These are phyloP conservation scores for Hortiboletus campestris DNA, from an alignment of 768 basidiomycete genomes.

Conservation along the genomic window DNA sequence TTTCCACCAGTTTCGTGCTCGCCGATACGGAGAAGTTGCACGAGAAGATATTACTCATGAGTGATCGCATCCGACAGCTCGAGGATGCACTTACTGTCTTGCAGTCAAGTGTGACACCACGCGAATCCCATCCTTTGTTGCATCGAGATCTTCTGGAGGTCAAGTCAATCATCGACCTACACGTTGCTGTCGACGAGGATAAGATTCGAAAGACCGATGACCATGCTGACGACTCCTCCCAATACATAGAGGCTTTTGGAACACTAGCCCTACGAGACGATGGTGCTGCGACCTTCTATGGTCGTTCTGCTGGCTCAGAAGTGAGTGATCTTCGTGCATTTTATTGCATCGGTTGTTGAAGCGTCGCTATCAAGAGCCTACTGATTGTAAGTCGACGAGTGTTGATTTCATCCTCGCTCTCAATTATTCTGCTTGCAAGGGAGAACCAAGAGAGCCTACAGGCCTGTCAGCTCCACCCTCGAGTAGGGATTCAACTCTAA, in stretches of 20 bases:
- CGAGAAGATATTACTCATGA: conserved; percentile 64
- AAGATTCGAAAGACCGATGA: conserved; percentile 28
- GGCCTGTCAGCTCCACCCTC: background rate
- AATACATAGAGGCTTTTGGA: conserved; percentile 68
- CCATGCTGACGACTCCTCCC: conserved; percentile 37
- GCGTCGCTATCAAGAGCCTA: conserved; percentile 41
- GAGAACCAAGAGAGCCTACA: conserved; percentile 17
- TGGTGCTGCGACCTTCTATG: conserved; percentile 69
- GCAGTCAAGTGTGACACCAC: conserved; percentile 44
- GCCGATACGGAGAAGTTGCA: conserved; percentile 72
- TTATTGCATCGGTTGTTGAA: conserved; percentile 10
- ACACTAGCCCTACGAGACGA: conserved; percentile 68
- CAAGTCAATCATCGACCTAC: conserved; percentile 68
- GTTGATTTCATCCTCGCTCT: background rate
- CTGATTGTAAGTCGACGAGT: conserved; percentile 45
- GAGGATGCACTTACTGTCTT: conserved; percentile 64
- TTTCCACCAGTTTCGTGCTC: conserved; percentile 54
- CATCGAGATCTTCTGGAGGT: conserved; percentile 58
- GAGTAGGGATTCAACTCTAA: background rate
- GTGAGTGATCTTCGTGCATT: conserved; percentile 41
- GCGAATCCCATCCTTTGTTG: conserved; percentile 59
- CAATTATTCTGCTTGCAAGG: conserved; percentile 15
- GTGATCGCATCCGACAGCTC: conserved; percentile 66
- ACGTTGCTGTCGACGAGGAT: conserved; percentile 52
- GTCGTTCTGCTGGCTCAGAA: conserved; percentile 70